These are phyloP conservation scores for Phytophthora boehmeriae DNA, from an alignment of 352 stramenopile genomes.

Conservation along the genomic window DNA sequence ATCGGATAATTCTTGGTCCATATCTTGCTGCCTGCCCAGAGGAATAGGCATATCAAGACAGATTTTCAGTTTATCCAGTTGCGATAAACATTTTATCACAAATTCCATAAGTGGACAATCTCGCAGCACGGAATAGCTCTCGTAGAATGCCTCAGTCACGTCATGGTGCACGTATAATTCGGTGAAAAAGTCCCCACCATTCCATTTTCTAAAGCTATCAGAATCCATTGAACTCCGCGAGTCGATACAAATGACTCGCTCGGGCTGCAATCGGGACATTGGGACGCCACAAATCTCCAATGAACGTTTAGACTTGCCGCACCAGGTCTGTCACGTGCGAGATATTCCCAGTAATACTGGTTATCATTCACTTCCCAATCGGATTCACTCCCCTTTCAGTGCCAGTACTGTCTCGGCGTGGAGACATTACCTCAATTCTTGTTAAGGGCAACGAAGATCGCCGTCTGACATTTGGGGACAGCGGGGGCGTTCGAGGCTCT, in stretches of 20 bases:
- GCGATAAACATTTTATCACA: slow-evolving; percentile 54
- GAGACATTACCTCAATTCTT: slow-evolving; percentile 22
- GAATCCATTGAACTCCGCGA: slow-evolving; percentile 75
- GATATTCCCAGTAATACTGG: slow-evolving; percentile 76
- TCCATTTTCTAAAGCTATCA: slow-evolving; percentile 67
- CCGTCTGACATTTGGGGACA: slow-evolving; percentile 23
- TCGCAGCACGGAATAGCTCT: slow-evolving; percentile 50
- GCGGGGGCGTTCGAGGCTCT: slow-evolving; percentile 28
- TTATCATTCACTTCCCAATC: slow-evolving; percentile 28
- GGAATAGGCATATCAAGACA: slow-evolving; percentile 58
- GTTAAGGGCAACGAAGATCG: slow-evolving; percentile 20
- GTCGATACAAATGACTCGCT: slow-evolving; percentile 73
- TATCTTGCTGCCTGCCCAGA: slow-evolving; percentile 47
- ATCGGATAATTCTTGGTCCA: slow-evolving; percentile 51
- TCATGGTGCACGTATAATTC: slow-evolving; percentile 50
- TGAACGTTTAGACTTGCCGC: slow-evolving; percentile 58
- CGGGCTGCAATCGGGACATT: slow-evolving; percentile 54
- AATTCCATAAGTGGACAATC: slow-evolving; percentile 46
- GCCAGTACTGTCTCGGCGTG: slow-evolving; percentile 23
- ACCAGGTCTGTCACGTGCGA: slow-evolving; percentile 57
- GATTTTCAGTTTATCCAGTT: slow-evolving; percentile 56
- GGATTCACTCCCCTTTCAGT: slow-evolving; percentile 23
- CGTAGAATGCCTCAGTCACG: slow-evolving; percentile 64
- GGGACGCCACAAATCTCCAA: slow-evolving; percentile 61
- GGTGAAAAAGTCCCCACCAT: slow-evolving; percentile 55